Evolutionary conservation across 805 yeast species (phyloP).

Genomic region (Ogataea zsoltii): DNA sequence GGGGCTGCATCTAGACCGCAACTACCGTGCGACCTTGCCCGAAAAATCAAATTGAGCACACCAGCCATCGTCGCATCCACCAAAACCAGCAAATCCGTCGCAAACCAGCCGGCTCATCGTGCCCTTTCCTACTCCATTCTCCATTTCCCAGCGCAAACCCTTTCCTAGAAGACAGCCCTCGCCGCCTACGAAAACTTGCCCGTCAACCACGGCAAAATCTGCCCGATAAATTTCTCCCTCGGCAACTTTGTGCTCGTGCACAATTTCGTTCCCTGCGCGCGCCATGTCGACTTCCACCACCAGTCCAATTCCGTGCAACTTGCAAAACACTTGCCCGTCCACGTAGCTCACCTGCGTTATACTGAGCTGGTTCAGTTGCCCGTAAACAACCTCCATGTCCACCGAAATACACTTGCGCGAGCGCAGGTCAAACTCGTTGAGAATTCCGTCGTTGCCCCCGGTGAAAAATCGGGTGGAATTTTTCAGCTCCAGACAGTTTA

Average conservation of each 20-base stretch:
- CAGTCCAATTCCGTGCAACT: conserved; percentile 14
- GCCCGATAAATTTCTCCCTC: conserved; percentile 11
- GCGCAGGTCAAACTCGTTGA: conserved; percentile 20
- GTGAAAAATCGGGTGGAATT: conserved; percentile 11
- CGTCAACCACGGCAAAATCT: conserved; percentile 13
- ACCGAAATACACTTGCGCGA: conserved; percentile 9
- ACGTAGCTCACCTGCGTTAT: conserved; percentile 15
- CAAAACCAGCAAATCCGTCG: not conserved
- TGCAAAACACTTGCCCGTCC: conserved; percentile 9
- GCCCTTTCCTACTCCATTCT: not conserved
- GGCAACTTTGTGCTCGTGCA: conserved; percentile 4
- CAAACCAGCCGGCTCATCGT: not conserved
- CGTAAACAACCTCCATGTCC: conserved; percentile 18
- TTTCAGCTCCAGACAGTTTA: conserved; percentile 10
- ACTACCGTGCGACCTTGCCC: no score
- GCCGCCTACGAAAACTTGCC: conserved; percentile 8
- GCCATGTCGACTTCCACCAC: conserved; percentile 14
- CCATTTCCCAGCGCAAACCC: not conserved
- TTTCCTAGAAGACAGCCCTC: not conserved
- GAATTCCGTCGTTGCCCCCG: conserved; percentile 23
- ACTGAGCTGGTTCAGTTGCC: conserved; percentile 9
- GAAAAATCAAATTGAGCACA: not conserved
- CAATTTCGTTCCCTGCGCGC: conserved; percentile 13
- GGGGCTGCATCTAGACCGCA: no score
- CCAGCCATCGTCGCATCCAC: conserved; percentile 5